Base-by-base conservation (phyloP, 164 flowering plant species). In the Platanus orientalis region DNA sequence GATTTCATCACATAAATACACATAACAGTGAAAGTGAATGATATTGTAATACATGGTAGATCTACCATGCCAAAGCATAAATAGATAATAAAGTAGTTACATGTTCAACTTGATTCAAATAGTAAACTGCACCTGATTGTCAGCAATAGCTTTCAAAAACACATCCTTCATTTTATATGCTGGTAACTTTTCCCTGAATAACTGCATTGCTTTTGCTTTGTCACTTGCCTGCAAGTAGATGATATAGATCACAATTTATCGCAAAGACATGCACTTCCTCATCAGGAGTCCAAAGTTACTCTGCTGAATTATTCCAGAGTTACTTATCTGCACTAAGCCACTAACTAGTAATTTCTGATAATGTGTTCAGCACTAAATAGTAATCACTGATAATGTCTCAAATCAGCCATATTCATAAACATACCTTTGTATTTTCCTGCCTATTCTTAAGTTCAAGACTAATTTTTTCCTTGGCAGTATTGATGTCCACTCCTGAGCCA, bases 101-200 rank as follows among this genome's bases (percentile, higher is more conserved):
- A 21, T 10, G 2, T 20, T 13, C 1, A 26, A 62, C 13, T 51
- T 29, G 19, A 34, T 16, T 32, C 7, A 30, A 1, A 60, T 32
- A 48, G 34, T 20, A 63, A 47, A 25, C 13, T 32, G 39, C 9
- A 93, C 98, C 97, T 94, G 97, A 76, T 90, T 86, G 20, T 78
- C 67, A 58, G 86, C 78, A 69, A 90, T 91, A 70, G 96, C 90
- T 67, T 79, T 79, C 65, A 94, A 68, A 81, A 94, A 90, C 67
- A 86, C 88, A 39, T 79, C 61, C 74, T 73, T 89, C 73, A 79
- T 69, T 81, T 89, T 94, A 73, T 67, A 86, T 57, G 97, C 95
- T 24, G 98, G 97, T 60, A 94, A 88, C 60, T 80, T 81, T 76
- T 85, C 93, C 69, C 97, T 79, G 74, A 94, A 89, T 62, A 83